These are phyloP conservation scores for Castanea crenata DNA, from an alignment of 306 rosid genomes.

Conservation along the genomic window DNA sequence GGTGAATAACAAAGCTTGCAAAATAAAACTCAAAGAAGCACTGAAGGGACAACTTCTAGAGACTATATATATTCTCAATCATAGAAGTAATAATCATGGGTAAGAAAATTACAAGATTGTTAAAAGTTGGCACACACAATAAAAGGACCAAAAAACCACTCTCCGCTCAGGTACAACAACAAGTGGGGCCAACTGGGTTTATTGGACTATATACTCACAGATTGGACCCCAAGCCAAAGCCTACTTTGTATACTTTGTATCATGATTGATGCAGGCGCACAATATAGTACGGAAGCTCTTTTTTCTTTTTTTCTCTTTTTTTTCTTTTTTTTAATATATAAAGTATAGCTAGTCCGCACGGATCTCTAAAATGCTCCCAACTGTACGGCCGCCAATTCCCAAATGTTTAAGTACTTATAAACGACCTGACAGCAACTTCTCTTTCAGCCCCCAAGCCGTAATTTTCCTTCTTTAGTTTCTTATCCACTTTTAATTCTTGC, in stretches of 20 bases:
- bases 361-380: constrained; percentile 27
- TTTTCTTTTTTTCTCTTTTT: neutral
- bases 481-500: neutral
- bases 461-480: neutral
- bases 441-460: neutral
- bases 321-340: no score
- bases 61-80: neutral
- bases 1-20: neutral
- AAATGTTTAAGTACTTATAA: neutral
- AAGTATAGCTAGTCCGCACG: constrained; percentile 4
- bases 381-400: constrained; percentile 24
- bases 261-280: constrained; percentile 22
- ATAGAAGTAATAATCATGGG: neutral
- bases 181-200: no score
- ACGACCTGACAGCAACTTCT: constrained; percentile 18
- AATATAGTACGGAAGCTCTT: neutral
- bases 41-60: neutral
- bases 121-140: neutral
- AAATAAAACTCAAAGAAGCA: neutral
- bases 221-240: neutral
- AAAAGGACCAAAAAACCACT: neutral
- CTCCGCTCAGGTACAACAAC: neutral
- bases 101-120: neutral
- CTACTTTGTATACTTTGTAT: neutral
- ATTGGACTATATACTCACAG: neutral